Base-by-base conservation (phyloP, 345 rosid genomes). In the Leavenworthia alabamica region DNA sequence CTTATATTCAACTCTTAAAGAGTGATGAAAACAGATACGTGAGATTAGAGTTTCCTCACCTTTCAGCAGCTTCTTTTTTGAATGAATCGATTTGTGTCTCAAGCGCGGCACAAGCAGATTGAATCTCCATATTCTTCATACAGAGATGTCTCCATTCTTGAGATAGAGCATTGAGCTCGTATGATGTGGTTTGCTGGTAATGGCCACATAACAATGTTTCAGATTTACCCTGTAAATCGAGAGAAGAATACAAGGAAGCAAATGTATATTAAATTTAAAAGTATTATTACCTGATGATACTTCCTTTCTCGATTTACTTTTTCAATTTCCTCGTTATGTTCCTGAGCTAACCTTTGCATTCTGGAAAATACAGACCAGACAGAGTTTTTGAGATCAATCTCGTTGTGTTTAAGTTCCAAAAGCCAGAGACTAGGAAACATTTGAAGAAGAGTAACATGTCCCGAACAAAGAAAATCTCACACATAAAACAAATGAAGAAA, bases 101-200 rank as follows among this genome's bases (percentile, higher is more conserved):
- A 47, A 85, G 64, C 58, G 73, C 57, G 39, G 78, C 67, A 70
- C 96, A 87, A n/a, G 91, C 94, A 56, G 81, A 74, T 49, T 81
- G 91, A 47, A 93, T 93, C 69, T 85, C 90, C 70, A 87, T 87
- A 54, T 89, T 93, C 77, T 93, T 93, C 56, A 61, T 66, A 65
- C 94, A 83, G 46, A 93, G 96, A 67, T 87, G 91, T 75, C 79
- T 85, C 99, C 99, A 93, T 77, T 93, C 94, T 12, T 83, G 75
- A 9, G 96, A 81, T 62, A 89, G 77, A 61, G 97, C 89, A 76
- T 80, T 81, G 27, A 89, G 88, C 82, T 93, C 99, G 41, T 81
- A 82, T 7, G 86, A 89, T 67, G 97, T 87, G 45, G 82, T 87
- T 87, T 89, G 96, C 99, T 93, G 78, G 36, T 64, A 51, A n/a